These are phyloP conservation scores for Ganoderma resinaceum DNA, from an alignment of 1,284 basidiomycete genomes.

Conservation along the genomic window DNA sequence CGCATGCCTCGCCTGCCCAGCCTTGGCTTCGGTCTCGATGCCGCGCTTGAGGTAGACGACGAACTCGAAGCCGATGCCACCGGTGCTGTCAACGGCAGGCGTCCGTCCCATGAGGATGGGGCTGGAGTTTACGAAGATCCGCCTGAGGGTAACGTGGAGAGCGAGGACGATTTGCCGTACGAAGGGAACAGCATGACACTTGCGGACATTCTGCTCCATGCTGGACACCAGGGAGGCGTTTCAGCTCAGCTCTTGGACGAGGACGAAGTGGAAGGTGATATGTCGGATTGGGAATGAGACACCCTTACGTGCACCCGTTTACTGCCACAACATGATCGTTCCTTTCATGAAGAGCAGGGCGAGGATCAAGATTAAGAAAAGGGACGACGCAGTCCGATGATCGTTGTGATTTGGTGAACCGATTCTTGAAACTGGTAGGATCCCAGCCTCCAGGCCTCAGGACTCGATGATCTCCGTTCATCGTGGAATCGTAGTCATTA, in stretches of 20 bases:
- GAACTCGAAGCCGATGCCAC: no score
- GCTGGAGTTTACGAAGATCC: conserved; percentile 4
- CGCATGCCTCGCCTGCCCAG: conserved; percentile 22
- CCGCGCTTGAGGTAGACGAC: conserved; percentile 19
- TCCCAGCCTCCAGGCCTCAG: no score
- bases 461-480: neutral
- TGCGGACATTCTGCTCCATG: conserved; percentile 36
- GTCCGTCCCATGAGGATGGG: neutral
- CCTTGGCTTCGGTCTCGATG: conserved; percentile 13
- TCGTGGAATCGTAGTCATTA: neutral
- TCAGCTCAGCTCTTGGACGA: conserved; percentile 29
- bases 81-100: neutral
- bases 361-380: neutral
- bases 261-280: conserved; percentile 31
- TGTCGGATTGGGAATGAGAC: conserved; percentile 32
- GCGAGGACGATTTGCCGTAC: conserved; percentile 27
- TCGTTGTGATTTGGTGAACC: neutral
- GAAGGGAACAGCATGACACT: conserved; percentile 37
- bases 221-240: conserved; percentile 24
- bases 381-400: neutral
- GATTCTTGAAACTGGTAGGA: neutral
- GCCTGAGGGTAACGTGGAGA: neutral
- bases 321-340: neutral
- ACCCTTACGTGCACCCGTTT: neutral
- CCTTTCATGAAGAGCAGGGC: neutral